Conservation (phyloP, 192 early-diverging fungal species). For the Coemansia sp. region DNA sequence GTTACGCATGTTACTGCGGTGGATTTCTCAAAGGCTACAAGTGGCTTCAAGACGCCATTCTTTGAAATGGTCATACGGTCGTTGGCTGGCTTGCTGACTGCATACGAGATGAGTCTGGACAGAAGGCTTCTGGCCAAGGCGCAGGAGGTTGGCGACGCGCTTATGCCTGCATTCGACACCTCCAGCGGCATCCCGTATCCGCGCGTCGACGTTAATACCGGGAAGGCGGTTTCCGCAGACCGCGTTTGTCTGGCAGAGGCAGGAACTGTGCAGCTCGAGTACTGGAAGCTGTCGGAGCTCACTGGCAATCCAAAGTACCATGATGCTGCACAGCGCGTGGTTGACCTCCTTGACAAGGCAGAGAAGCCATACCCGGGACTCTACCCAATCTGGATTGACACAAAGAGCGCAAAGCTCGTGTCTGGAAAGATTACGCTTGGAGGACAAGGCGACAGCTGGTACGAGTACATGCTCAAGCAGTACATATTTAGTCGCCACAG, state of each 20-base stretch:
- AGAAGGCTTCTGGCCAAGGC: slow-evolving; percentile 68
- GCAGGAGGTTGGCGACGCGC: slow-evolving; percentile 62
- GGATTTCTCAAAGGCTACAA: slow-evolving; percentile 55
- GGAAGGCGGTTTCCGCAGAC: slow-evolving; percentile 21
- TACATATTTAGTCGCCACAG: slow-evolving; percentile 39
- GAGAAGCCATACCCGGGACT: slow-evolving; percentile 56
- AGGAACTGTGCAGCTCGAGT: slow-evolving; percentile 82
- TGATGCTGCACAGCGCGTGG: slow-evolving; percentile 55
- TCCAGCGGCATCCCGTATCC: slow-evolving; percentile 74
- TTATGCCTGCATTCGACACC: slow-evolving; percentile 75
- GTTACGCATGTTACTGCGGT: slow-evolving; percentile 64
- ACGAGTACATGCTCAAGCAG: slow-evolving; percentile 58
- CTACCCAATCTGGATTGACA: slow-evolving; percentile 61
- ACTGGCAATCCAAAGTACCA: slow-evolving; percentile 73
- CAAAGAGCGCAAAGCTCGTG: slow-evolving; percentile 21
- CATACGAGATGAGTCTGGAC: slow-evolving; percentile 82
- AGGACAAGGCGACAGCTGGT: slow-evolving; percentile 55
- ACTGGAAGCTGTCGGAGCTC: slow-evolving; percentile 75
- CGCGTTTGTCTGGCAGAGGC: slow-evolving; percentile 61
- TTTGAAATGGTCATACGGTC: slow-evolving; percentile 87
- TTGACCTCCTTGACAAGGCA: slow-evolving; percentile 55
- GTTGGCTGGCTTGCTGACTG: slow-evolving; percentile 77
- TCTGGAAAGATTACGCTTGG: slow-evolving; percentile 55
- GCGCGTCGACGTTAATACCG: slow-evolving; percentile 56
- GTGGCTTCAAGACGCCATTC: slow-evolving; percentile 59